Evolutionary conservation across 345 rosid genomes (phyloP).

Genomic region (Cochlearia excelsa): DNA sequence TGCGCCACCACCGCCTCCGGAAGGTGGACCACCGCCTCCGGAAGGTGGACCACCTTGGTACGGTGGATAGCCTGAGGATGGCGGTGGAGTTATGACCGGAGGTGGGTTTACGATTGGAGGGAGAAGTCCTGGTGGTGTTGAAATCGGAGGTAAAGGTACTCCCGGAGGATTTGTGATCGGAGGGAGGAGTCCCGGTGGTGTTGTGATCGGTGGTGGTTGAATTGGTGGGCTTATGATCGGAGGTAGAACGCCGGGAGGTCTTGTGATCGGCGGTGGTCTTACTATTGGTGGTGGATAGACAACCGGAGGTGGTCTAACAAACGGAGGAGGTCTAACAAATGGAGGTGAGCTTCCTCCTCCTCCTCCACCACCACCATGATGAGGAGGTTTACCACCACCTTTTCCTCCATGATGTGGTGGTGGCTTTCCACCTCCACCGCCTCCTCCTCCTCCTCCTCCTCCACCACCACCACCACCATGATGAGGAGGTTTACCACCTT

Average conservation of each 20-base stretch:
- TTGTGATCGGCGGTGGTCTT: conserved; percentile 38
- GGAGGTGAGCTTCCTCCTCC: conserved; percentile 40
- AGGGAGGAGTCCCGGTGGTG: conserved; percentile 45
- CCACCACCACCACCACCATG: conserved; percentile 20
- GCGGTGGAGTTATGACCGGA: conserved; percentile 42
- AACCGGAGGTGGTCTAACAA: conserved; percentile 38
- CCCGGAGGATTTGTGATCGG: conserved; percentile 13
- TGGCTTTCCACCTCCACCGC: conserved; percentile 19
- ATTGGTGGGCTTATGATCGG: conserved; percentile 8
- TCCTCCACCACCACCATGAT: conserved; percentile 29
- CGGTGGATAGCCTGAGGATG: conserved; percentile 52
- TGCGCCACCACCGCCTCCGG: conserved; percentile 40
- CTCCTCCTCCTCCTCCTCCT: conserved; percentile 1
- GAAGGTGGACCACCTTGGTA: conserved; percentile 42
- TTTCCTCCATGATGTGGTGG: conserved; percentile 60
- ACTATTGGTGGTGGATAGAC: conserved; percentile 44
- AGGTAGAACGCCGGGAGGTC: conserved; percentile 34
- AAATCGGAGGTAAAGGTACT: conserved; percentile 18
- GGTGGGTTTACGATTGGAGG: conserved; percentile 49
- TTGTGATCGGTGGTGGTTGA: conserved; percentile 39
- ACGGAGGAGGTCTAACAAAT: conserved; percentile 43
- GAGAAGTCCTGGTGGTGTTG: conserved; percentile 34
- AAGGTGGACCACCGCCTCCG: conserved; percentile 18
- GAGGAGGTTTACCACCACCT: conserved; percentile 34
- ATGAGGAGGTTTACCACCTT: conserved; percentile 31